phyloP scores from a whole-genome alignment of 352 stramenopile species.

The Peronospora belbahrii region DNA sequence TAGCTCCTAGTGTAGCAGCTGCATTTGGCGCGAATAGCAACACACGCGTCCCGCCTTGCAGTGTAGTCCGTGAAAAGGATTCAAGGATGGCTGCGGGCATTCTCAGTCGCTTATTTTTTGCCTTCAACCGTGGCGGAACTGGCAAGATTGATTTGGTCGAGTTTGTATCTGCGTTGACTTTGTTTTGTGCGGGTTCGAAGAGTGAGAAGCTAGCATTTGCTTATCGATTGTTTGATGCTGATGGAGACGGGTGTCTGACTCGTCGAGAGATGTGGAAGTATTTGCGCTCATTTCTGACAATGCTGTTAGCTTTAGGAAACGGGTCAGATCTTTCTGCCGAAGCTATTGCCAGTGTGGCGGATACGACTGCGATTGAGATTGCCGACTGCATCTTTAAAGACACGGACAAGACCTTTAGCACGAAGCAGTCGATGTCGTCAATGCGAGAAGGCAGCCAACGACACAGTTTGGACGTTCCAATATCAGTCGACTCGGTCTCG shows the following conservation, averaged over 20 bases:
- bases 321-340: slow-evolving; percentile 73
- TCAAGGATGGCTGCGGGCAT: slow-evolving; percentile 72
- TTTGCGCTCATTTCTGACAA: slow-evolving; percentile 90
- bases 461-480: slow-evolving; percentile 50
- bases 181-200: slow-evolving; percentile 93
- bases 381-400: slow-evolving; percentile 79
- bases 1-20: slow-evolving; percentile 43
- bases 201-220: slow-evolving; percentile 91
- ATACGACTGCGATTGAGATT: slow-evolving; percentile 78
- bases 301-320: slow-evolving; percentile 91
- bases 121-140: slow-evolving; percentile 78
- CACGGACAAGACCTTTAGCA: slow-evolving; percentile 72
- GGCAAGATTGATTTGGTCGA: slow-evolving; percentile 84
- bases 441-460: slow-evolving; percentile 27
- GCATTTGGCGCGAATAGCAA: slow-evolving; percentile 62
- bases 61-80: slow-evolving; percentile 56
- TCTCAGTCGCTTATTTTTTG: slow-evolving; percentile 75
- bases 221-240: slow-evolving; percentile 87
- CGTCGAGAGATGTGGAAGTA: slow-evolving; percentile 90
- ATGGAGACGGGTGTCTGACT: slow-evolving; percentile 86
- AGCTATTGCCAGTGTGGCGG: slow-evolving; percentile 70
- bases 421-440: slow-evolving; percentile 23
- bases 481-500: slow-evolving; percentile 35
- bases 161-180: slow-evolving; percentile 90
- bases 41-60: slow-evolving; percentile 45